Percentiles rank a stretch among this genome's conserved stretches.
Evolutionary conservation across 2,329 filamentous ascomycete species (phyloP).

Genomic region (Penicillium palitans): DNA sequence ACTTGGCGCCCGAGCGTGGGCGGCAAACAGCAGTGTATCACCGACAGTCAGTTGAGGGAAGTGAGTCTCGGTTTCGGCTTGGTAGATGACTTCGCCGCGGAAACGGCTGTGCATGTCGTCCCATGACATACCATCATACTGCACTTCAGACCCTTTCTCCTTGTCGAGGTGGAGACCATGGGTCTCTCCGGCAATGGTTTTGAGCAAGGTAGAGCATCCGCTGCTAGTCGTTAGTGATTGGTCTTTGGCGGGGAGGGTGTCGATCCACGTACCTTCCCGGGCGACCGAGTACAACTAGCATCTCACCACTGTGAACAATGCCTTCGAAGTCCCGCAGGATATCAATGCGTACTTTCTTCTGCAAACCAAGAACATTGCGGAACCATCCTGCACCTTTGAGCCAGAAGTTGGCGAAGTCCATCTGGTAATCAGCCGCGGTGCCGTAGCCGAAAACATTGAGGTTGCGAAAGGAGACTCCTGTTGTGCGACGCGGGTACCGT

Average conservation of each 20-base stretch:
- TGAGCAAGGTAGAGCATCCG: constrained; percentile 77
- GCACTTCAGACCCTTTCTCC: constrained; percentile 71
- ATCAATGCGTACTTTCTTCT: constrained; percentile 49
- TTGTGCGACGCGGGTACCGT: constrained; percentile 35
- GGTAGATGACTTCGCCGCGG: constrained; percentile 84
- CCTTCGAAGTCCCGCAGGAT: constrained; percentile 66
- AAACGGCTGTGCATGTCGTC: constrained; percentile 74
- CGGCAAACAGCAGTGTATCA: constrained; percentile 75
- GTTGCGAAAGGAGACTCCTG: constrained; percentile 47
- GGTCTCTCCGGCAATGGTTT: constrained; percentile 79
- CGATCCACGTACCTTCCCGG: constrained; percentile 42
- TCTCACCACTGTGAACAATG: constrained; percentile 56
- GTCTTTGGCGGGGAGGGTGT: background rate
- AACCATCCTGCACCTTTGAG: constrained; percentile 37
- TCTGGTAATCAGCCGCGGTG: constrained; percentile 47
- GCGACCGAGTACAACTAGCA: constrained; percentile 56
- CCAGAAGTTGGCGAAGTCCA: constrained; percentile 46
- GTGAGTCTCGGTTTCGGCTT: constrained; percentile 78
- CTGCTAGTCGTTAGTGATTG: constrained; percentile 19
- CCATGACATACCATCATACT: constrained; percentile 68
- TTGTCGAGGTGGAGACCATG: constrained; percentile 75
- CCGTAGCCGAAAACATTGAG: constrained; percentile 48
- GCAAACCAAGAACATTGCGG: constrained; percentile 30
- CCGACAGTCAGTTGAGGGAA: constrained; percentile 75
- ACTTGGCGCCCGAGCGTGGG: constrained; percentile 57